Conservation (phyloP, 495 filamentous ascomycete species). For the Penicillium argentinense region DNA sequence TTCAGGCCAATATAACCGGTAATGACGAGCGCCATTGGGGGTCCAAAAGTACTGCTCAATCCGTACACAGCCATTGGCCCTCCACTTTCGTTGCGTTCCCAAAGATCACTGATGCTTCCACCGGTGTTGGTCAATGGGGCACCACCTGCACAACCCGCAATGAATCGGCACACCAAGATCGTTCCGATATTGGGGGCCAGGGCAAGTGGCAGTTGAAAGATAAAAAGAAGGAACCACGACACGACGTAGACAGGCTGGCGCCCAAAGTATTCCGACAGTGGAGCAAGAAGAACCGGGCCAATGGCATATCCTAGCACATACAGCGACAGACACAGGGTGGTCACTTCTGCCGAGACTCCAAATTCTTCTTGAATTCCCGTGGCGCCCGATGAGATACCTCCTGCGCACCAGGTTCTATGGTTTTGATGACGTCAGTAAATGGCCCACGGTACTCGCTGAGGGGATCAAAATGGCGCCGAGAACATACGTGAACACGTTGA, state of each 20-base stretch:
- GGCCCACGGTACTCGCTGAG: neutral
- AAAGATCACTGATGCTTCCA: constrained; percentile 39
- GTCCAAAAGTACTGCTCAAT: constrained; percentile 43
- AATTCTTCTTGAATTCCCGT: constrained; percentile 40
- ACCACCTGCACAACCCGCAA: constrained; percentile 53
- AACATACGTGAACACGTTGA: constrained; percentile 45
- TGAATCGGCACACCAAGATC: constrained; percentile 57
- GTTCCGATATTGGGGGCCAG: constrained; percentile 53
- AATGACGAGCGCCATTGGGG: constrained; percentile 41
- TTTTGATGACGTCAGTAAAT: neutral
- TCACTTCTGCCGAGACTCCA: constrained; percentile 41
- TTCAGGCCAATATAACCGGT: constrained; percentile 43
- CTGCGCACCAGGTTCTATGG: constrained; percentile 40
- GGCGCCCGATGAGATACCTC: constrained; percentile 42
- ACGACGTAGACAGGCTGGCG: constrained; percentile 55
- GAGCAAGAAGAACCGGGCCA: constrained; percentile 59
- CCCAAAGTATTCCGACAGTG: constrained; percentile 65
- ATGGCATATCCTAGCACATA: constrained; percentile 55
- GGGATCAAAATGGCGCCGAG: neutral
- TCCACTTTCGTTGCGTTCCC: constrained; percentile 51
- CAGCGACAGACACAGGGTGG: constrained; percentile 50
- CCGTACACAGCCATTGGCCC: constrained; percentile 59
- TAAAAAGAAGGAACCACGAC: constrained; percentile 57
- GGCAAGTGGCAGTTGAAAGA: constrained; percentile 61
- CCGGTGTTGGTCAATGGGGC: constrained; percentile 52